These are phyloP conservation scores for Cryptosporidium sp. DNA, from an alignment of 169 alveolate species.

Conservation along the genomic window DNA sequence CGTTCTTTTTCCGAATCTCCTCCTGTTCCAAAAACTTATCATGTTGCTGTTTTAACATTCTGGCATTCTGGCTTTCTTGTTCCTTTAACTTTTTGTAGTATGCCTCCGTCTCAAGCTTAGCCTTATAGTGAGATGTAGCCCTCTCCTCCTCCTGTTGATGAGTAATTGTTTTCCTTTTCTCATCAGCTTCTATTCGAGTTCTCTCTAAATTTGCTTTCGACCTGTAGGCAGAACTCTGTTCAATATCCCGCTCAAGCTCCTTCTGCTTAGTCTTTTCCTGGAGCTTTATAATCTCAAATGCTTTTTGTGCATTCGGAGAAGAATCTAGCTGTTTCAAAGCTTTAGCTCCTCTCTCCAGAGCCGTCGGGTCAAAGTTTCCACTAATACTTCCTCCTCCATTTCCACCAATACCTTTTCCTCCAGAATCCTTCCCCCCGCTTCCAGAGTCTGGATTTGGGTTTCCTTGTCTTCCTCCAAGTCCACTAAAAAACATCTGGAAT, in stretches of 20 bases:
- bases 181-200: constrained; percentile 90
- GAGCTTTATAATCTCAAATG: constrained; percentile 94
- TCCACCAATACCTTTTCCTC: not conserved
- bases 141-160: constrained; percentile 94
- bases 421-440: not conserved
- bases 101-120: constrained; percentile 92
- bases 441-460: constrained; percentile 15
- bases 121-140: constrained; percentile 93
- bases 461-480: constrained; percentile 27
- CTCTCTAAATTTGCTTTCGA: constrained; percentile 83
- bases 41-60: constrained; percentile 91
- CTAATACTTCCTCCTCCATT: constrained; percentile 28
- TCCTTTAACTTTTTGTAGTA: constrained; percentile 91
- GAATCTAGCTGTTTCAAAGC: constrained; percentile 95
- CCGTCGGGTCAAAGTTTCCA: constrained; percentile 94
- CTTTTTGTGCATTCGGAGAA: constrained; percentile 94
- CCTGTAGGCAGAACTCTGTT: constrained; percentile 82
- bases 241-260: constrained; percentile 91
- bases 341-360: constrained; percentile 98
- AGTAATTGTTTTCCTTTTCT: constrained; percentile 89
- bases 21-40: constrained; percentile 90
- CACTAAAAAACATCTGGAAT: constrained; percentile 31
- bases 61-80: constrained; percentile 93
- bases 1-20: constrained; percentile 82
- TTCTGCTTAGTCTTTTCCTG: constrained; percentile 95